phyloP scores from a whole-genome alignment of 192 early-diverging fungal genomes.

The Thoreauomyces humboldtii region DNA sequence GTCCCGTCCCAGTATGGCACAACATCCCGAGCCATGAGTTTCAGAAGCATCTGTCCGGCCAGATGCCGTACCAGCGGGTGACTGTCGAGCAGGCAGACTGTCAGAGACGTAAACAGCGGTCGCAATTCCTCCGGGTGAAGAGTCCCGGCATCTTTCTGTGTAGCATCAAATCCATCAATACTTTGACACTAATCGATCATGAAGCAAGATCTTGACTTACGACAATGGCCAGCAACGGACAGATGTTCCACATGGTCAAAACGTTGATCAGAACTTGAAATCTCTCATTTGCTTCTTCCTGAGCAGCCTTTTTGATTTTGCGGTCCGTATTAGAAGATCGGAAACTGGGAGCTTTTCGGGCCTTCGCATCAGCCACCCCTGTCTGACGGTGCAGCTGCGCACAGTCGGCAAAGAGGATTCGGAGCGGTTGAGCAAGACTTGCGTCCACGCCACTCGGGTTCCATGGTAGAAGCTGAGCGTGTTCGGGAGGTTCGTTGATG shows the following conservation, averaged over 20 bases:
- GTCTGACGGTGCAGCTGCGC: constrained; percentile 4
- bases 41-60: constrained; percentile 69
- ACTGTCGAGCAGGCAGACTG: constrained; percentile 71
- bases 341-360: constrained; percentile 21
- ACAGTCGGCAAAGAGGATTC: constrained; percentile 56
- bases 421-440: constrained; percentile 57
- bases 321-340: constrained; percentile 37
- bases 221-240: constrained; percentile 73
- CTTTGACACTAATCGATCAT: constrained; percentile 10
- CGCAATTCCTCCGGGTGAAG: constrained; percentile 70
- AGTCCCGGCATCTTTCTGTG: constrained; percentile 64
- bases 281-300: constrained; percentile 64
- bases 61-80: constrained; percentile 67
- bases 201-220: constrained; percentile 43
- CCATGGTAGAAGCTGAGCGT: constrained; percentile 71
- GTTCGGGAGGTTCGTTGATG: constrained; percentile 45
- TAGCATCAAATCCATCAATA: constrained; percentile 2
- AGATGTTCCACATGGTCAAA: constrained; percentile 69
- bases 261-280: constrained; percentile 78
- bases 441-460: constrained; percentile 64
- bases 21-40: constrained; percentile 68
- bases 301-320: constrained; percentile 43
- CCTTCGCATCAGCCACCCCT: constrained; percentile 16
- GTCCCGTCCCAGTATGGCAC: constrained; percentile 78
- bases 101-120: constrained; percentile 67